Conservation (phyloP, 1,139 yeast genomes). For the Blastobotrys petasosporus region DNA sequence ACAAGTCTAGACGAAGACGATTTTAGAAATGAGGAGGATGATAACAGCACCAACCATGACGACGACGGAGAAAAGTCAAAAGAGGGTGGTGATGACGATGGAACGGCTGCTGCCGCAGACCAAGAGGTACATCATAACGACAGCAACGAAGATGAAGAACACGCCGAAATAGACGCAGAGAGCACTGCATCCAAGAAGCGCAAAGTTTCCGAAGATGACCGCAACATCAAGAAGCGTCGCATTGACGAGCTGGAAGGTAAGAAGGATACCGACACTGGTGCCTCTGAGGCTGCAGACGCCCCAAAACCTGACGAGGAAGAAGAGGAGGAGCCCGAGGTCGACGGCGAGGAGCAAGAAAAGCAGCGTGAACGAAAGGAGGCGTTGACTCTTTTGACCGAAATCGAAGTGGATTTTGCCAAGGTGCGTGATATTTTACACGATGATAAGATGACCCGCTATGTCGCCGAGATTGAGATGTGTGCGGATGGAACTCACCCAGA, state of each 20-base stretch:
- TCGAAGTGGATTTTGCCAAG: constrained; percentile 80
- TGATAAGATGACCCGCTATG: constrained; percentile 61
- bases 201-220: constrained; percentile 3
- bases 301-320: constrained; percentile 7
- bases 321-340: constrained; percentile 8
- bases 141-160: constrained; percentile 6
- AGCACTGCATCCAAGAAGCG: neutral
- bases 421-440: constrained; percentile 58
- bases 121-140: neutral
- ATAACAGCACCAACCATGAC: too few relatives aligned
- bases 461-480: constrained; percentile 82
- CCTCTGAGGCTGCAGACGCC: constrained; percentile 14
- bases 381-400: constrained; percentile 59
- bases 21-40: constrained; percentile 8
- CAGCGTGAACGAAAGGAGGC: constrained; percentile 49
- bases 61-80: too few relatives aligned
- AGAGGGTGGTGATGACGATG: too few relatives aligned
- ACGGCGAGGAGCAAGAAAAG: constrained; percentile 14
- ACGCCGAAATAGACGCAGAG: neutral
- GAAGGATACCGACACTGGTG: constrained; percentile 9
- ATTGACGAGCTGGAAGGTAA: constrained; percentile 14
- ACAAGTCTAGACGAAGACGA: constrained; percentile 47
- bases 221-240: constrained; percentile 6
- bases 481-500: constrained; percentile 91
- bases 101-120: too few relatives aligned